A percentile compares a stretch with the other conserved stretches of the same genome.
These are phyloP conservation scores for Xylariales sp. DNA, from an alignment of 2,329 filamentous ascomycete genomes.

Conservation along the genomic window DNA sequence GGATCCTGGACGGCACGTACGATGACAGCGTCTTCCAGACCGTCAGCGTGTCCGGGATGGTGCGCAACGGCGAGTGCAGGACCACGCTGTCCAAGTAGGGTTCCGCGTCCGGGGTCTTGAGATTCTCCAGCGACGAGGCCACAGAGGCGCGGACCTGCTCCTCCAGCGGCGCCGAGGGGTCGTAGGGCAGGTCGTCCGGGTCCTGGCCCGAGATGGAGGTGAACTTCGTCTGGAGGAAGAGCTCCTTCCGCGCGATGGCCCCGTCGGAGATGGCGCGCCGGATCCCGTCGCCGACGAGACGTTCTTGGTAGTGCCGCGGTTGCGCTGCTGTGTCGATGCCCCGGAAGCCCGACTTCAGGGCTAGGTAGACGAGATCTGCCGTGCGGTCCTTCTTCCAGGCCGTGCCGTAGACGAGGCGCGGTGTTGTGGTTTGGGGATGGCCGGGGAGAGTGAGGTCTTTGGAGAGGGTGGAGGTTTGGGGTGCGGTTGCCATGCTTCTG, in stretches of 20 bases:
- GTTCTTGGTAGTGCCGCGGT: constrained; percentile 73
- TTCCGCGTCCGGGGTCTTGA: constrained; percentile 35
- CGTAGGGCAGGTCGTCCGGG: constrained; percentile 56
- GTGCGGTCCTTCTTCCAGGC: constrained; percentile 79
- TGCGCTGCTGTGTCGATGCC: constrained; percentile 75
- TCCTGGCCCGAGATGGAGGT: constrained; percentile 62
- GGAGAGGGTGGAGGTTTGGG: constrained; percentile 11
- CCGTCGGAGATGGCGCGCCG: constrained; percentile 55
- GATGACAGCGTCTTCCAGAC: constrained; percentile 64
- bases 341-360: constrained; percentile 64
- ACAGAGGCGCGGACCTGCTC: constrained; percentile 66
- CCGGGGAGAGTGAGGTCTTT: constrained; percentile 13
- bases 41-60: constrained; percentile 45
- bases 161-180: constrained; percentile 49
- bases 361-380: constrained; percentile 61
- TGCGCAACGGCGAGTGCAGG: constrained; percentile 57
- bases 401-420: constrained; percentile 67
- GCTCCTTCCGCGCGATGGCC: constrained; percentile 50
- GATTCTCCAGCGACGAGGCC: constrained; percentile 59
- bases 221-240: constrained; percentile 84
- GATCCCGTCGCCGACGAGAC: constrained; percentile 64
- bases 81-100: constrained; percentile 67
- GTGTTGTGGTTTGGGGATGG: constrained; percentile 31
- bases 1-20: constrained; percentile 61
- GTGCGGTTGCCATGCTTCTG: constrained; percentile 6